phyloP scores from a whole-genome alignment of 345 rosid genomes.

The Pistacia atlantica region DNA sequence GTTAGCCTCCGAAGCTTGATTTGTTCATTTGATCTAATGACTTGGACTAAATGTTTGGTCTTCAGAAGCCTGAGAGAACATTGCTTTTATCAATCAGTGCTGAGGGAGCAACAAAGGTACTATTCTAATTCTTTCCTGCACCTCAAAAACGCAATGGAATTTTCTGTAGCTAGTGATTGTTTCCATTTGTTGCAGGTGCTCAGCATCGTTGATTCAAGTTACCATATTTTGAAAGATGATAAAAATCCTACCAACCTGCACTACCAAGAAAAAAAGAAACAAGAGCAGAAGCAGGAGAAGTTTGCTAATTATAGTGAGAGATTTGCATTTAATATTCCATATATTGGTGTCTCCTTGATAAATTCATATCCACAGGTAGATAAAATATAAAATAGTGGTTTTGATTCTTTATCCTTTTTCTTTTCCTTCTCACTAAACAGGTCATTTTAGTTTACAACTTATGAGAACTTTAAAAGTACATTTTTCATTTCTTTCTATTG shows the following conservation, averaged over 20 bases:
- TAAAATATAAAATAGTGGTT: conserved; percentile 4
- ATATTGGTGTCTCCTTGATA: conserved; percentile 76
- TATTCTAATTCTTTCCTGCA: conserved; percentile 10
- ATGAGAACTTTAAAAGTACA: conserved; percentile 13
- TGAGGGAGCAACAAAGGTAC: conserved; percentile 91
- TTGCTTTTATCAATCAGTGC: conserved; percentile 68
- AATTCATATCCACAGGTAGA: conserved; percentile 80
- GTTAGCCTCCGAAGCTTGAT: conserved; percentile 14
- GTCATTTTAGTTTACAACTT: neutral
- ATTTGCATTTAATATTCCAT: conserved; percentile 60
- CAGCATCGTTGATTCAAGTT: conserved; percentile 76
- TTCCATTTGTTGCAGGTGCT: conserved; percentile 60
- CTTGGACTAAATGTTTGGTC: conserved; percentile 17
- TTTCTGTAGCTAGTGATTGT: conserved; percentile 16
- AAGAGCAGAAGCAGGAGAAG: conserved; percentile 47
- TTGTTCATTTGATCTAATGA: conserved; percentile 15
- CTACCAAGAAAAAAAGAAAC: conserved; percentile 47
- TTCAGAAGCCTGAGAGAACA: conserved; percentile 87
- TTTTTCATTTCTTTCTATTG: conserved; percentile 29
- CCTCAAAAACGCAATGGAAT: conserved; percentile 12
- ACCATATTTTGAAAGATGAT: conserved; percentile 57
- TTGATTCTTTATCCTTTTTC: neutral
- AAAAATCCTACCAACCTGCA: conserved; percentile 36
- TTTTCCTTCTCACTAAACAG: neutral
- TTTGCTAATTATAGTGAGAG: conserved; percentile 63